phyloP scores from a whole-genome alignment of 78 protist genomes.

The slime mould (Dictyostelium discoideum) region DNA sequence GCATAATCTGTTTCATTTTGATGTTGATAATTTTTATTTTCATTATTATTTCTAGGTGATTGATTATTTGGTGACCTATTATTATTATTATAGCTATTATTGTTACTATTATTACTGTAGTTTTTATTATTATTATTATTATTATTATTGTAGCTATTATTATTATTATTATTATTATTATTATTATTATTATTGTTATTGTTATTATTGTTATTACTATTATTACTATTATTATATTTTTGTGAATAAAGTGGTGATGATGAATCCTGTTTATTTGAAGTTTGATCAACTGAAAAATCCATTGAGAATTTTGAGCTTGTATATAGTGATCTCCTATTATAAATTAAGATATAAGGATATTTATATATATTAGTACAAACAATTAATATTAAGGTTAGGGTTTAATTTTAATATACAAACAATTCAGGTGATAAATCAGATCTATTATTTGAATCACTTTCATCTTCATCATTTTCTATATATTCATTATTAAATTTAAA shows the following conservation, averaged over 20 bases:
- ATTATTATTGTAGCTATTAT: background rate
- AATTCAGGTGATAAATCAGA: background rate
- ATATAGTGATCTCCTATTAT: background rate
- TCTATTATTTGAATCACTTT: background rate
- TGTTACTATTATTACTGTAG: background rate
- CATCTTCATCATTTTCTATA: slow-evolving; percentile 4
- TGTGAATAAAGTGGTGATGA: slow-evolving; percentile 31
- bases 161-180: background rate
- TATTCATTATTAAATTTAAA: slow-evolving; percentile 1
- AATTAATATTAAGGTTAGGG: background rate
- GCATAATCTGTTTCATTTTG: slow-evolving; percentile 60
- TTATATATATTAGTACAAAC: background rate
- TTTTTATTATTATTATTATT: background rate
- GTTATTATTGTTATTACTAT: background rate
- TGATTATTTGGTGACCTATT: background rate
- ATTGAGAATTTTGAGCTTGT: slow-evolving; percentile 20
- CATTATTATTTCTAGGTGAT: slow-evolving; percentile 8
- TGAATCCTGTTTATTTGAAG: background rate
- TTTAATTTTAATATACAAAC: background rate
- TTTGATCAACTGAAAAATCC: slow-evolving; percentile 10
- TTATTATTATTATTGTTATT: background rate
- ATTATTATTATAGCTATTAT: slow-evolving; percentile 7
- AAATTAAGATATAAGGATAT: background rate
- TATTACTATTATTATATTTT: background rate
- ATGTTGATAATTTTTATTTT: background rate